Evolutionary conservation across 805 yeast genomes (phyloP), one percentile per base, ranked within the genome.

Genomic region (Wickerhamiella hasegawae): DNA sequence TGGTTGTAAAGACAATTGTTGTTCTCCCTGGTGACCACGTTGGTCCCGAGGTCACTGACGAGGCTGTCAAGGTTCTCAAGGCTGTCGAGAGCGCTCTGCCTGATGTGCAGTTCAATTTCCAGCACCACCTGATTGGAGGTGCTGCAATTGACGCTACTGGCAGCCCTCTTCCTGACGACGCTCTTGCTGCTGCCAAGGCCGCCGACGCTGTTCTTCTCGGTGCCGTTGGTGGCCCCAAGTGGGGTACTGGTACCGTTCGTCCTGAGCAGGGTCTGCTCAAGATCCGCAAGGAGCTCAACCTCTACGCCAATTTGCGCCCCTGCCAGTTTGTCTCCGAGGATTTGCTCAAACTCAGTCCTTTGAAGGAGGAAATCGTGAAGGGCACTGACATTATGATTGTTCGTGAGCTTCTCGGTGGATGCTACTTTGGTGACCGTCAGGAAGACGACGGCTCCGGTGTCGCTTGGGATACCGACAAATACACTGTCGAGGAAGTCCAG

Each of bases 171-270:
- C 79, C 95, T 12, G 93, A 79, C 40, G 87, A 68, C 39, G 69
- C 95, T 3, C 66, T 90, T 32, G 79, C 63, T 31, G 84, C 94
- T 8, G 70, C 96, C 25, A 84, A 82, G 59, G 62, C 63, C 31
- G 77, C 97, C 1, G 92, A 87, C 55, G 98, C 97, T 18, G 94
- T 90, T n/a, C 64, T 90, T 45, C 67, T 90, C 38, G 98, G 98
- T 46, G 95, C 98, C 6, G 98, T 90, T 23, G 98, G 98, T 44
- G 98, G 98, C 23, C 98, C 98, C 42, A 90, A 90, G 62, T 90
- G 98, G 98, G 97, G 97, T 25, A 81, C 96, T 19, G 96, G 96
- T 34, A 53, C 68, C 10, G 97, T 87, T 32, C 76, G 98, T 63
- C 98, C 98, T 35, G 98, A 90, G 59, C 97, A 83, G 62, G 98